Base-by-base conservation (phyloP, 176 grass and related monocot genomes). In the Zoysia japonica region DNA sequence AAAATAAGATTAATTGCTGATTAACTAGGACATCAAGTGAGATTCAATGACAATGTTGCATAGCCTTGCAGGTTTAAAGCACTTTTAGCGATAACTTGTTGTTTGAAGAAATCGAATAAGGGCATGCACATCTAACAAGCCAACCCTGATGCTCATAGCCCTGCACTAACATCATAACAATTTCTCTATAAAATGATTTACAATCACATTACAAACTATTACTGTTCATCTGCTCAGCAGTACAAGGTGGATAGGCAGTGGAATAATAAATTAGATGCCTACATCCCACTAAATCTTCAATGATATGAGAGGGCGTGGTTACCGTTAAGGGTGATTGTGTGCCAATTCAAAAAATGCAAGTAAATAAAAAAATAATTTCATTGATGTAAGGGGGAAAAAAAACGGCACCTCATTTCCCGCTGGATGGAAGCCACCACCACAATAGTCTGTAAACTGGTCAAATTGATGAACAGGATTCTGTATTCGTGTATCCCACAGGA, bases 361-460 rank as follows among this genome's bases (percentile, higher is more conserved):
- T 71, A 20, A 9, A 75, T 13, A 64, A 19, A 76, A 28, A 28
- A 76, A 64, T 42, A 86, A 68, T 51, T 6, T 63, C 3, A 70
- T 19, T 68, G 19, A 2, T 14, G 61, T 67, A 51, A 60, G 74
- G 13, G 13, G 5, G 40, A 47, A 47, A 61, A 49, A 56, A 61
- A 17, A 28, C 28, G 5, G 53, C 52, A 98, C 96, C 92, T 98
- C 96, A 45, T 98, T 98, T 78, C 96, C 96, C 54, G 92, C 86
- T 79, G 96, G 96, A 87, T 98, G 96, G 69, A 98, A 98, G 39
- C 96, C 96, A 76, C 96, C 96, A 0, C 96, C 96, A 41, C 96
- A 87, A 45, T 94, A 98, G 78, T 98, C 96, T 51, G 96, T 98
- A 82, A 98, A 98, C 72, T 98, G 96, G 60, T 98, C 96, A 72